phyloP scores from a whole-genome alignment of 73 alveolate genomes.

The Loxodes magnus region DNA sequence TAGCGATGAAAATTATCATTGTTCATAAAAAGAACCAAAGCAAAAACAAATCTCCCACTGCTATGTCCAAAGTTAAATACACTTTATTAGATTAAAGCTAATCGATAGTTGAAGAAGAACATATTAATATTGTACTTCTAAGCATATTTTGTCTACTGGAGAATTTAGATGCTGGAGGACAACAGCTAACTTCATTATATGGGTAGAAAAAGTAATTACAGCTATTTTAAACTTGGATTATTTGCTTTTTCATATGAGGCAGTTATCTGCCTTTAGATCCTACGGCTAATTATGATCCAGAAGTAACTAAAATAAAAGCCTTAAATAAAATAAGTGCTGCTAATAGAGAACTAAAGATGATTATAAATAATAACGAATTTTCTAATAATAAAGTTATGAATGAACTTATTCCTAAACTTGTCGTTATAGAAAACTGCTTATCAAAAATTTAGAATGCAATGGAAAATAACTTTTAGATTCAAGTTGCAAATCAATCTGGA shows the following conservation, averaged over 20 bases:
- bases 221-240: not conserved
- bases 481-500: not conserved
- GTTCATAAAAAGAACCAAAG: no score
- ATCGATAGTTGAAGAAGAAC: no score
- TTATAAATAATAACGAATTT: not conserved
- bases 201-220: not conserved
- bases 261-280: constrained; percentile 3
- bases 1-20: no score
- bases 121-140: no score
- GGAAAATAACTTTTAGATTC: not conserved
- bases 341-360: not conserved
- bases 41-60: no score
- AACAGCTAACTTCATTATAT: not conserved
- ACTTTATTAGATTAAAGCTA: no score
- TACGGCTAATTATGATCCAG: not conserved
- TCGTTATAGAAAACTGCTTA: not conserved
- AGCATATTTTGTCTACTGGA: no score
- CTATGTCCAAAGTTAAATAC: no score
- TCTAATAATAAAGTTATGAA: not conserved
- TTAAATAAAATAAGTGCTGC: not conserved
- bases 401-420: not conserved
- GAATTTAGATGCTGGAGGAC: constrained; percentile 7
- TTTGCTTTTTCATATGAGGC: not conserved
- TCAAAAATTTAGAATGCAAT: not conserved
- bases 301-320: not conserved